Evolutionary conservation across 257 asterid genomes (phyloP).

Genomic region (Euphrasia confusa): DNA sequence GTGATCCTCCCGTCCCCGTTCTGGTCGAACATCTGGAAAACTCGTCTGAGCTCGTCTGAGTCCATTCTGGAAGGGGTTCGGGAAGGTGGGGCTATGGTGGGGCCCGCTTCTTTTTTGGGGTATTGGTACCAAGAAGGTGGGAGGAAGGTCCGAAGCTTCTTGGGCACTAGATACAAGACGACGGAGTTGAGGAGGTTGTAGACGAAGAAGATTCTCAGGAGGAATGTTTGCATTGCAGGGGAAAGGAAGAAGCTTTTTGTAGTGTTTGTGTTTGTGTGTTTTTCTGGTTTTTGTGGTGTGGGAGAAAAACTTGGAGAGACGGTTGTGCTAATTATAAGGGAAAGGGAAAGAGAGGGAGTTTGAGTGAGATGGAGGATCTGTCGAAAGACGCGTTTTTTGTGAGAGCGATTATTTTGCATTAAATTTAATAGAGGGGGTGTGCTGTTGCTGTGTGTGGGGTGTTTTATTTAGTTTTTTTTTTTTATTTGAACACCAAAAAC

Average conservation of each 20-base stretch:
- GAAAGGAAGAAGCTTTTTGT: background rate
- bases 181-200: slow-evolving; percentile 42
- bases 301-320: slow-evolving; percentile 14
- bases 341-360: background rate
- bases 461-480: background rate
- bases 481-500: slow-evolving; percentile 12
- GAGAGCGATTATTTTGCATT: background rate
- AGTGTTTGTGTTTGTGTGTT: slow-evolving; percentile 15
- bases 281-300: slow-evolving; percentile 4
- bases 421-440: background rate
- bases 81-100: background rate
- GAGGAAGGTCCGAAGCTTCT: slow-evolving; percentile 41
- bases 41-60: slow-evolving; percentile 38
- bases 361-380: slow-evolving; percentile 17
- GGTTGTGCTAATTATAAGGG: slow-evolving; percentile 23
- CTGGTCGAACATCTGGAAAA: slow-evolving; percentile 52
- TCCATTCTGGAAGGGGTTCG: slow-evolving; percentile 39
- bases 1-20: slow-evolving; percentile 63
- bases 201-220: slow-evolving; percentile 33
- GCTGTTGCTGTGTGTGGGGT: background rate
- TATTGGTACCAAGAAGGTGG: slow-evolving; percentile 40
- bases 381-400: slow-evolving; percentile 23
- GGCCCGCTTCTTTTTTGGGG: slow-evolving; percentile 16
- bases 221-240: slow-evolving; percentile 33
- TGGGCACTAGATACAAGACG: slow-evolving; percentile 39